Evolutionary conservation across 2,329 filamentous ascomycete species (phyloP).

Genomic region (Fonsecaea nubica): DNA sequence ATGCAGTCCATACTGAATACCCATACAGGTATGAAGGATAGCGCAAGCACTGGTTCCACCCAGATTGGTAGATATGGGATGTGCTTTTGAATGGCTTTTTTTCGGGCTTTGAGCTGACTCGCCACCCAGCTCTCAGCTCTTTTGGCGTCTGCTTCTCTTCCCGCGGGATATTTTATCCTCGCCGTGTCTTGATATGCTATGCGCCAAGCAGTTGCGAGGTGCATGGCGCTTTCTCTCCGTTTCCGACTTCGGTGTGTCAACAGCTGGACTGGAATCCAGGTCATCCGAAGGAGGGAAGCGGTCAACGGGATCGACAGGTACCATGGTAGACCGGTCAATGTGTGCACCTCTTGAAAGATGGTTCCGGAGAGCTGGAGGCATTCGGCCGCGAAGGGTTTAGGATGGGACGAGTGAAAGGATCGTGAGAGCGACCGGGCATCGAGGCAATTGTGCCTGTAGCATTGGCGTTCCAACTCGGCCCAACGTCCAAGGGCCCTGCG

Average conservation of each 20-base stretch:
- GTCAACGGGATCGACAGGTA: constrained; percentile 61
- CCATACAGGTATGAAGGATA: constrained; percentile 35
- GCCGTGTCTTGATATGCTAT: constrained; percentile 38
- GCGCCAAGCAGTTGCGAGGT: constrained; percentile 51
- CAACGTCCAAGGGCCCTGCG: constrained; percentile 10
- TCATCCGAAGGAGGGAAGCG: constrained; percentile 58
- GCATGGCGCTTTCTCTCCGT: constrained; percentile 51
- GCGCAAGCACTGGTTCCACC: constrained; percentile 14
- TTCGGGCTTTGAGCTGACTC: constrained; percentile 27
- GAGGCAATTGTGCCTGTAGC: neutral
- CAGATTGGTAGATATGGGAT: constrained; percentile 11
- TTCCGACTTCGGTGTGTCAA: constrained; percentile 48
- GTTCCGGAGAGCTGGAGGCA: constrained; percentile 22
- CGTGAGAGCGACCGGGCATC: constrained; percentile 3
- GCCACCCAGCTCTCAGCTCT: constrained; percentile 30
- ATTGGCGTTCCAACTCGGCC: neutral
- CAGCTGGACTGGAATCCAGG: constrained; percentile 58
- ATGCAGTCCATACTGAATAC: constrained; percentile 32
- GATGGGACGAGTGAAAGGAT: constrained; percentile 58
- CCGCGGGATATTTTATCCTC: constrained; percentile 20
- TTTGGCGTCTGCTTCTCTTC: constrained; percentile 21
- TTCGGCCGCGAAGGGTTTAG: constrained; percentile 41
- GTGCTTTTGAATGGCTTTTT: constrained; percentile 38
- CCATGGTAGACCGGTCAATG: constrained; percentile 59
- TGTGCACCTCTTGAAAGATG: constrained; percentile 54